Evolutionary conservation across 108 stramenopile species (phyloP).

Genomic region (Stephanodiscus minutulus): DNA sequence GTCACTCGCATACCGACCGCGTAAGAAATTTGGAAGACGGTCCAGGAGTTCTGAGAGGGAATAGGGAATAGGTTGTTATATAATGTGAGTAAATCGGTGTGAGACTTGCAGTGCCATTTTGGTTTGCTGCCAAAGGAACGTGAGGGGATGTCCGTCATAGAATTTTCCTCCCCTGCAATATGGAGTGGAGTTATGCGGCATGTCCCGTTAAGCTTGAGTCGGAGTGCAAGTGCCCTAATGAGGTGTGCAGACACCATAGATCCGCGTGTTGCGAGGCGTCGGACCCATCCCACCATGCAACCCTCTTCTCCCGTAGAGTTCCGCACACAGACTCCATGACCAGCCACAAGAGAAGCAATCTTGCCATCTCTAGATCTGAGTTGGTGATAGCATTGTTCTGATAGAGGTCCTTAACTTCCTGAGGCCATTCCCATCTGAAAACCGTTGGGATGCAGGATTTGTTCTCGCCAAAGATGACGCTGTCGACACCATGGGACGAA

Average conservation of each 20-base stretch:
- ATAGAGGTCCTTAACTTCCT: slow-evolving; percentile 10
- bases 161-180: slow-evolving; percentile 22
- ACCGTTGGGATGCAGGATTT: slow-evolving; percentile 9
- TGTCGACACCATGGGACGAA: no score
- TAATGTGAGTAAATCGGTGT: slow-evolving; percentile 10
- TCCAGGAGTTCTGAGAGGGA: no score
- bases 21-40: no score
- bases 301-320: background rate
- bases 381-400: slow-evolving; percentile 38
- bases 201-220: background rate
- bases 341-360: slow-evolving; percentile 28
- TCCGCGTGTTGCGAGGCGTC: slow-evolving; percentile 6
- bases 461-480: slow-evolving; percentile 15
- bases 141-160: slow-evolving; percentile 35
- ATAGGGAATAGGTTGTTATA: slow-evolving; percentile 24
- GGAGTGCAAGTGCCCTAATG: slow-evolving; percentile 12
- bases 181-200: slow-evolving; percentile 27
- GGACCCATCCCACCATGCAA: slow-evolving; percentile 25
- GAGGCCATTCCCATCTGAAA: slow-evolving; percentile 34
- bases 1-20: no score
- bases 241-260: slow-evolving; percentile 7
- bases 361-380: no score
- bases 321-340: slow-evolving; percentile 13
- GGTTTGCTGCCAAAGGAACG: no score
- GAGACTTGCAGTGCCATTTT: slow-evolving; percentile 25